Base-by-base conservation (phyloP, 2,329 filamentous ascomycete species). In the Exophiala lecanii-corni region DNA sequence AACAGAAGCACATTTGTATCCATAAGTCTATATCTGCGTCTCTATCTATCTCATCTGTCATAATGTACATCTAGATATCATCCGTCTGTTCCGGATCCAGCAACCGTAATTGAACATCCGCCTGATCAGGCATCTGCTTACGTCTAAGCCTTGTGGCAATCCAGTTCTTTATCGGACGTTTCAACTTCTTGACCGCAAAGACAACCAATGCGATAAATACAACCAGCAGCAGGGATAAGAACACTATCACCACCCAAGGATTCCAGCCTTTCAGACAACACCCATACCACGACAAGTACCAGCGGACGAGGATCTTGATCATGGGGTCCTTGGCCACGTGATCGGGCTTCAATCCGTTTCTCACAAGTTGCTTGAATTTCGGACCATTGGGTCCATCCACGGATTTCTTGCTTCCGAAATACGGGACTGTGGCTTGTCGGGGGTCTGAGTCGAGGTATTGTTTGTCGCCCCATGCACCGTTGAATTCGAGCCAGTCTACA, bases 381-480 rank as follows among this genome's bases (percentile, higher is more conserved):
- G 91, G 91, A 0, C 91, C 92, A 4, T 83, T 66, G 0, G 91
- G 91, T 0, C 92, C 91, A 33, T 84, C 88, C 17, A 94, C 86
- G 62, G 95, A 97, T 65, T 97, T 89, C 57, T 94, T 94, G 62
- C 96, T 84, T 0, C 89, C 89, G 42, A 89, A 86, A 51, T 97
- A 82, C 23, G 87, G 79, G 74, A 94, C 97, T 1, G 45, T 51
- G 15, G 36, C 21, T 63, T 97, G 92, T 36, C 92, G 77, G 17
- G 68, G 64, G 57, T 98, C 92, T 25, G 79, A 79, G 3, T 95
- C 73, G 2, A 82, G 80, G 59, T 95, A 96, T 54, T 89, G 78
- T 59, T 91, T 88, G 65, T 97, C 92, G 26, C 92, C 92, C 92
- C 92, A 98, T 52, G 82, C 81, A 19, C 91, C 92, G 18, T 71